Evolutionary conservation across 768 basidiomycete species (phyloP).

Genomic region (Tulasnella sp.): DNA sequence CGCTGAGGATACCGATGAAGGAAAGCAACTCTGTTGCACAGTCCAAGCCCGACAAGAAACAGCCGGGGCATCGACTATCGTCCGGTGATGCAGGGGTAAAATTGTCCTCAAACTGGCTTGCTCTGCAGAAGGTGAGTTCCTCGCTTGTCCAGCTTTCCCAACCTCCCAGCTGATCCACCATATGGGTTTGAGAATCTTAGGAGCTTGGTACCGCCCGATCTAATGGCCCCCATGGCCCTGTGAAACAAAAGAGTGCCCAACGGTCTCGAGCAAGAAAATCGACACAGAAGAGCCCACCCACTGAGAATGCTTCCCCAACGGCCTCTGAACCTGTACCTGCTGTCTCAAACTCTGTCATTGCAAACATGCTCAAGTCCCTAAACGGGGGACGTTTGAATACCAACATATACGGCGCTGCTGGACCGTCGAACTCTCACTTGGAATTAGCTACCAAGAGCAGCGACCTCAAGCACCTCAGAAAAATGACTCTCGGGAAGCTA

Average conservation of each 20-base stretch:
- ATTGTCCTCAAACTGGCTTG: constrained; percentile 56
- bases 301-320: constrained; percentile 8
- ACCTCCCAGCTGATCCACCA: constrained; percentile 6
- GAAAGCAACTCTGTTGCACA: not conserved
- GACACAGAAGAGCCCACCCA: constrained; percentile 33
- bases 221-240: constrained; percentile 21
- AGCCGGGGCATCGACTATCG: not conserved
- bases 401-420: not conserved
- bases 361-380: not conserved
- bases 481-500: constrained; percentile 52
- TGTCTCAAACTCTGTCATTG: not conserved
- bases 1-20: not conserved
- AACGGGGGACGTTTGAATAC: not conserved
- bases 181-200: constrained; percentile 25
- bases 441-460: constrained; percentile 45
- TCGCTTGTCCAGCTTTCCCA: not conserved
- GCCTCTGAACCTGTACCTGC: not conserved
- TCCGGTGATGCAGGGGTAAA: not conserved
- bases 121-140: constrained; percentile 48
- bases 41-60: not conserved
- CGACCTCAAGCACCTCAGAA: constrained; percentile 45
- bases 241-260: constrained; percentile 37
- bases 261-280: constrained; percentile 28
- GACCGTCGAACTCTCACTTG: constrained; percentile 28
- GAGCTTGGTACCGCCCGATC: constrained; percentile 27